phyloP scores from a whole-genome alignment of 208 protist genomes.

The Leptomonas pyrrhocoris region DNA sequence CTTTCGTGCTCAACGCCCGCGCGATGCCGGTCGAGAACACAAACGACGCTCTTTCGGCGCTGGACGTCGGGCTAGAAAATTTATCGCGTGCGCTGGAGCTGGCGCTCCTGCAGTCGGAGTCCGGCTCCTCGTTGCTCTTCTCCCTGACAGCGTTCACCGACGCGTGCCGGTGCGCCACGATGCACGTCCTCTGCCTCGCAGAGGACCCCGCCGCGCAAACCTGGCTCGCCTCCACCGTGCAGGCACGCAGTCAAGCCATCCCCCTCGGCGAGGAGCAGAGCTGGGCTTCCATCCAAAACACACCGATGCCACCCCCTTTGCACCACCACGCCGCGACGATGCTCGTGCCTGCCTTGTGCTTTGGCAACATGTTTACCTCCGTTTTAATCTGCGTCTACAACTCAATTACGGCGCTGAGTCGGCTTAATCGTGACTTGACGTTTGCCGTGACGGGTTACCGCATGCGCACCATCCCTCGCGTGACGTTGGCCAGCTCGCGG shows the following conservation, averaged over 20 bases:
- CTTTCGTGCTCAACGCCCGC: slow-evolving; percentile 64
- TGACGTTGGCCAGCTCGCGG: slow-evolving; percentile 49
- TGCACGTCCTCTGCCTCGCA: slow-evolving; percentile 79
- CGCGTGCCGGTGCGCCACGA: slow-evolving; percentile 62
- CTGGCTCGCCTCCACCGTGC: slow-evolving; percentile 73
- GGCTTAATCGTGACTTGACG: slow-evolving; percentile 71
- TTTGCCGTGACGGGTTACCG: slow-evolving; percentile 70
- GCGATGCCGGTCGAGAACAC: slow-evolving; percentile 53
- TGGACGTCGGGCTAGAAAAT: slow-evolving; percentile 87
- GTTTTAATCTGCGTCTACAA: slow-evolving; percentile 88
- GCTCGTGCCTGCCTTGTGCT: slow-evolving; percentile 73
- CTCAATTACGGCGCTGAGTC: slow-evolving; percentile 63
- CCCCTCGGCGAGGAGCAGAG: slow-evolving; percentile 64
- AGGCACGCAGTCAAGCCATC: slow-evolving; percentile 65
- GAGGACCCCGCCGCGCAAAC: slow-evolving; percentile 73
- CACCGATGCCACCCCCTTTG: slow-evolving; percentile 67
- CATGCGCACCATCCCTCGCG: slow-evolving; percentile 78
- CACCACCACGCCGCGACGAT: slow-evolving; percentile 81
- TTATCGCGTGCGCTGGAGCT: slow-evolving; percentile 64
- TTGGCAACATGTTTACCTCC: slow-evolving; percentile 82
- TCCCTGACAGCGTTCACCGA: slow-evolving; percentile 84
- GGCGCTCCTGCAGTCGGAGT: slow-evolving; percentile 62
- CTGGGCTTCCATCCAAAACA: slow-evolving; percentile 78
- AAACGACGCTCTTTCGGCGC: slow-evolving; percentile 80
- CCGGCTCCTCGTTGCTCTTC: slow-evolving; percentile 82